Conservation (phyloP, 116 monocot genomes). For the Zostera marina region DNA sequence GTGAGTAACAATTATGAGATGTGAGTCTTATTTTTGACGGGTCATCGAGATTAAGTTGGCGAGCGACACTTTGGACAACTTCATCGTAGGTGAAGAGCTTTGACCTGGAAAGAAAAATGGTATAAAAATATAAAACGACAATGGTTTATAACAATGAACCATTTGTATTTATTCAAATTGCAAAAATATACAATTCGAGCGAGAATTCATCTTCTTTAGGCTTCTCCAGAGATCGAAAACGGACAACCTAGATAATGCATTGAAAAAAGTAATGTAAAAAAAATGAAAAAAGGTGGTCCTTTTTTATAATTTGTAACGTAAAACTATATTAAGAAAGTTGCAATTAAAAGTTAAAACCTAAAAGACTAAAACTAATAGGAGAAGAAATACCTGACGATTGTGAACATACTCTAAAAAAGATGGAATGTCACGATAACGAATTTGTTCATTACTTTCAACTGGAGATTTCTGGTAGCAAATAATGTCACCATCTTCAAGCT, state of each 20-base stretch:
- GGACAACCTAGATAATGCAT: conserved; percentile 50
- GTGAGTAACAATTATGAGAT: conserved; percentile 97
- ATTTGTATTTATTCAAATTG: background rate
- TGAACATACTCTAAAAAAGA: conserved; percentile 89
- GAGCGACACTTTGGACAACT: conserved; percentile 93
- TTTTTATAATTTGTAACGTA: background rate
- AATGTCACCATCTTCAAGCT: conserved; percentile 99
- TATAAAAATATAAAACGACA: conserved; percentile 1
- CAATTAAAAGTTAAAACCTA: background rate
- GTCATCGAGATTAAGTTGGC: conserved; percentile 71
- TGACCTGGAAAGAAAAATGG: conserved; percentile 23
- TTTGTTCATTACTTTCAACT: conserved; percentile 37
- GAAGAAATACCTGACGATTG: conserved; percentile 68
- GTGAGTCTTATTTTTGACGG: conserved; percentile 91
- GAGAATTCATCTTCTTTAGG: conserved; percentile 96
- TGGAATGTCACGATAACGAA: conserved; percentile 76
- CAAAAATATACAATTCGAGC: conserved; percentile 62
- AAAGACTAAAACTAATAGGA: background rate
- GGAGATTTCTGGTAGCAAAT: conserved; percentile 70
- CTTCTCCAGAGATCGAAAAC: conserved; percentile 79
- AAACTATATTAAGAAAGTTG: background rate
- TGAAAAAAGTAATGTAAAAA: background rate
- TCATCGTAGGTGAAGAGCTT: conserved; percentile 82
- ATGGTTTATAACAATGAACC: background rate
- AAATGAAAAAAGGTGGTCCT: background rate